Evolutionary conservation across 2,329 filamentous ascomycete species (phyloP).

Genomic region (Aspergillus calidoustus): DNA sequence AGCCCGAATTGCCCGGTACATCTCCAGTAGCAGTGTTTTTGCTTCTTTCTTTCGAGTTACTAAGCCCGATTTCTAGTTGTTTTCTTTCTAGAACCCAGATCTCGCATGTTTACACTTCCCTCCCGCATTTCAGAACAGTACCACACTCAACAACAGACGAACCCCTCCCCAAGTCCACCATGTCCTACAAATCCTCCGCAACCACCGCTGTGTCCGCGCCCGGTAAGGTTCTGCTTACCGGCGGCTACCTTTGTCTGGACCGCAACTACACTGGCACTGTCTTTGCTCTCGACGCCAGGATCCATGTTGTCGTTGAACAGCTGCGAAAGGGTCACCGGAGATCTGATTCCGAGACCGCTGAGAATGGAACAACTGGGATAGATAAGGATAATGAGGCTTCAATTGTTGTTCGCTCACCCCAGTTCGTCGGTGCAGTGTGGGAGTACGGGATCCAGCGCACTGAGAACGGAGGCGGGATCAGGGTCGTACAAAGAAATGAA

Average conservation of each 20-base stretch:
- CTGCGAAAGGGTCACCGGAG: constrained; percentile 46
- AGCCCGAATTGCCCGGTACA: not conserved
- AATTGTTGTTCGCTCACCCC: constrained; percentile 87
- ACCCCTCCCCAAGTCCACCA: constrained; percentile 1
- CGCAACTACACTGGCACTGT: constrained; percentile 77
- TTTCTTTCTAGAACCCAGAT: not conserved
- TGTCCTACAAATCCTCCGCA: constrained; percentile 27
- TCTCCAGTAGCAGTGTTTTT: not conserved
- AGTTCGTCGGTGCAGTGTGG: constrained; percentile 88
- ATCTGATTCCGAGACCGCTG: constrained; percentile 21
- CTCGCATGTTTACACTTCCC: not conserved
- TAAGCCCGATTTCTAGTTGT: not conserved
- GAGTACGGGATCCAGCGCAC: constrained; percentile 77
- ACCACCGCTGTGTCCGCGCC: constrained; percentile 78
- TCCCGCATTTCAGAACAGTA: not conserved
- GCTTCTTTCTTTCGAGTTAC: constrained; percentile 1
- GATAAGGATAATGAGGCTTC: constrained; percentile 67
- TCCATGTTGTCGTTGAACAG: constrained; percentile 64
- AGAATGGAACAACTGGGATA: constrained; percentile 44
- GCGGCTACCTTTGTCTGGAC: constrained; percentile 94
- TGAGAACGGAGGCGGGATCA: constrained; percentile 75
- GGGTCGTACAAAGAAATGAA: constrained; percentile 67
- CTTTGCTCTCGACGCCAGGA: constrained; percentile 67
- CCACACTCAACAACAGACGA: not conserved
- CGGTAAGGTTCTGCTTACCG: constrained; percentile 92